Evolutionary conservation across 768 basidiomycete species (phyloP).

Genomic region (Roridomyces roridus): DNA sequence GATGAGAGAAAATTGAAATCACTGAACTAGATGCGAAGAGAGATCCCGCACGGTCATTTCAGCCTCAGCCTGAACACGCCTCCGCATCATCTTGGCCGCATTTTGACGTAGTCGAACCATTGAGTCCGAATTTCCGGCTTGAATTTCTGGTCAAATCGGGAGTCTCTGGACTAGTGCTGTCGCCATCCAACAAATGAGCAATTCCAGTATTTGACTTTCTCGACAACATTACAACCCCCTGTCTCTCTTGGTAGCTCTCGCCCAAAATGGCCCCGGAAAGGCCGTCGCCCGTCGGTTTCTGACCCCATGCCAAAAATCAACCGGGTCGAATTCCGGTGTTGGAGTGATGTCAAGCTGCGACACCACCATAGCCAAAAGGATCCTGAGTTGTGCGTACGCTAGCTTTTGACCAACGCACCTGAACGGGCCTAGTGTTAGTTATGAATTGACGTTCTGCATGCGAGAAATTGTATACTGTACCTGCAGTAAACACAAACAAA

Average conservation of each 20-base stretch:
- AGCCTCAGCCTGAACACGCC: neutral
- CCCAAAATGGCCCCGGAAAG: neutral
- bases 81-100: slow-evolving; percentile 20
- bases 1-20: neutral
- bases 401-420: slow-evolving; percentile 4
- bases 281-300: neutral
- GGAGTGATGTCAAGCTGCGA: neutral
- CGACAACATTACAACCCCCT: no score
- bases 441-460: no score
- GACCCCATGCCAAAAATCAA: neutral
- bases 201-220: no score
- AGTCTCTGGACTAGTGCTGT: no score
- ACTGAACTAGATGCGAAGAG: slow-evolving; percentile 29
- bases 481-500: neutral
- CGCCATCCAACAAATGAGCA: no score
- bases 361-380: slow-evolving; percentile 1
- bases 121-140: no score
- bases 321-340: neutral
- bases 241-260: no score
- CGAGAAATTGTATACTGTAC: neutral
- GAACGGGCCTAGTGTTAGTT: slow-evolving; percentile 6
- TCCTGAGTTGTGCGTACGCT: neutral
- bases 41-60: slow-evolving; percentile 20
- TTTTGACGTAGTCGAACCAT: slow-evolving; percentile 21
- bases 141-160: no score